These are phyloP conservation scores for Groenewaldozyma sp. DNA, from an alignment of 1,139 yeast species.

Conservation along the genomic window DNA sequence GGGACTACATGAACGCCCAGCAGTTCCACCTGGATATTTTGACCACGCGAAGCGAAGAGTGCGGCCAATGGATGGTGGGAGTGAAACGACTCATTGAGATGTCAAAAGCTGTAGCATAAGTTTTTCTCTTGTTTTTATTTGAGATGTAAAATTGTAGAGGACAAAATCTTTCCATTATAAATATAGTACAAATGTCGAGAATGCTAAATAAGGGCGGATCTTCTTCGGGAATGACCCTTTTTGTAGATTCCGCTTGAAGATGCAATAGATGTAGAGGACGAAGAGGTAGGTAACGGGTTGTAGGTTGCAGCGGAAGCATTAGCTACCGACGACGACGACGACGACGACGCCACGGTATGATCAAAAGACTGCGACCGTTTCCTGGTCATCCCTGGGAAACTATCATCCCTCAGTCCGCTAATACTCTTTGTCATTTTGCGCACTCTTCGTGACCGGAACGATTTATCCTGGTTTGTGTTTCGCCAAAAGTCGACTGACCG, in stretches of 20 bases:
- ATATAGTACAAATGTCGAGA: not conserved
- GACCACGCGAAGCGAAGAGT: conserved; percentile 59
- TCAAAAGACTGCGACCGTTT: too few species aligned
- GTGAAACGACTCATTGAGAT: conserved; percentile 80
- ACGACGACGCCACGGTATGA: too few species aligned
- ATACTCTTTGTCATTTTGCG: conserved; percentile 25
- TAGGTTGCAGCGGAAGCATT: too few species aligned
- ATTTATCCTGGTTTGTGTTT: conserved; percentile 36
- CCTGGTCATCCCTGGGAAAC: too few species aligned
- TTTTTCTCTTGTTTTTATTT: too few species aligned
- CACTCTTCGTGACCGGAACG: conserved; percentile 35
- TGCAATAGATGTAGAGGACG: too few species aligned
- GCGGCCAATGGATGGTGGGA: conserved; percentile 92
- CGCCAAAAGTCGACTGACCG: conserved; percentile 45
- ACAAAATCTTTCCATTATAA: not conserved
- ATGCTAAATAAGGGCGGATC: too few species aligned
- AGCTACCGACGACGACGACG: too few species aligned
- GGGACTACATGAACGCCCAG: conserved; percentile 54
- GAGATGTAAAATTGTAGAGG: not conserved
- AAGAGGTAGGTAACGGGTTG: too few species aligned
- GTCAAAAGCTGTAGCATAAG: conserved; percentile 27
- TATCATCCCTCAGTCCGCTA: too few species aligned
- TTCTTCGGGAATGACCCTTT: too few species aligned
- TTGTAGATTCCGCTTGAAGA: too few species aligned
- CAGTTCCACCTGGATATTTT: conserved; percentile 46